Evolutionary conservation across 164 flowering plant species (phyloP), one percentile per base, ranked within the genome.

Genomic region (Liquidambar formosana): DNA sequence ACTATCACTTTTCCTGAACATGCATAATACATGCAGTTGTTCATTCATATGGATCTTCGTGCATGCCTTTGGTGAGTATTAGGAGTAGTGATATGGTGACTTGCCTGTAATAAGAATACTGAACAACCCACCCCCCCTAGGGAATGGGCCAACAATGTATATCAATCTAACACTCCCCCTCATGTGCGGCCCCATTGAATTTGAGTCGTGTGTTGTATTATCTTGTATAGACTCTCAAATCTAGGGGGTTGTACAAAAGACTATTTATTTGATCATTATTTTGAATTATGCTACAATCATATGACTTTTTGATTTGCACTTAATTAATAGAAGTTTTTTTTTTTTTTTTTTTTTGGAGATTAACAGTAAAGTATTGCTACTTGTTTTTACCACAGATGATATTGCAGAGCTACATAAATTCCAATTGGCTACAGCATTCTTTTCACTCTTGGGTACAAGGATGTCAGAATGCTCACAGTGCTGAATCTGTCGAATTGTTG

Each of bases 401-500:
- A 76, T 75, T 82, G 77, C 79, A 74, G 52, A 72, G 64, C 51
- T 92, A 68, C 71, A 52, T 91, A n/a, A 77, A 80, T 77, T 70
- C 86, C 62, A 72, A 73, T 45, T 96, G 98, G 99, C 81, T 89
- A 38, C 74, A 81, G 10, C 68, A 77, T 71, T 89, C 95, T 57
- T 82, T 77, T 68, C 70, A 63, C 27, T 71, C 82, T 46, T 96
- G 99, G 99, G 63, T 44, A 43, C 75, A 80, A 46, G 79, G 69
- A 27, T 96, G 98, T 79, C 81, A 80, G 65, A 82, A 77, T 74
- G 93, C 95, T 33, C 59, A 77, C 41, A 88, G 85, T 85, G 98
- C 99, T 54, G 96, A 88, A 79, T 67, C 81, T 1, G 69, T 96
- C 73, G 99, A 96, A 79, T 66, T 81, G 69, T 84, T 91, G 57